phyloP scores from a whole-genome alignment of 2,329 filamentous ascomycete genomes.

The Septoria linicola region DNA sequence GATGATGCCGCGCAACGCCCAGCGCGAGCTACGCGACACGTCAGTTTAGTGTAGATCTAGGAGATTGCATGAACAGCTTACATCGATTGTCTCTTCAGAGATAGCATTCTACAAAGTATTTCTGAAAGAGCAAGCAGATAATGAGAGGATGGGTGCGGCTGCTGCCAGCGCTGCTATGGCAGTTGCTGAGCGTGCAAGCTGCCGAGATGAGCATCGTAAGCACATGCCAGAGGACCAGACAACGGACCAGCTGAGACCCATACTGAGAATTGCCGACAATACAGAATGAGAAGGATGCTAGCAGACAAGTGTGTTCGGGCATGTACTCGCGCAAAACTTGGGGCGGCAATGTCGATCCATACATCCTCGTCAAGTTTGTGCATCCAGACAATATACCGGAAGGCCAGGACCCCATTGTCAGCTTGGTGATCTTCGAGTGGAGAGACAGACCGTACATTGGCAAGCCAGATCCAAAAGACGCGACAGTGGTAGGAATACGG shows the following conservation, averaged over 20 bases:
- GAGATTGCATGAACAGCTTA: no score
- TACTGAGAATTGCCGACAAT: conserved; percentile 15
- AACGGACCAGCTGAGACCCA: background rate
- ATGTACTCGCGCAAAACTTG: conserved; percentile 92
- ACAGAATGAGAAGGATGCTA: conserved; percentile 72
- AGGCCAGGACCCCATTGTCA: conserved; percentile 71
- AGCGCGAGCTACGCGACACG: background rate
- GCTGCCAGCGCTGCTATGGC: conserved; percentile 32
- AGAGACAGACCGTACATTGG: conserved; percentile 78
- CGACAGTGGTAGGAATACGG: conserved; percentile 5
- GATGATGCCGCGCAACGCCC: no score
- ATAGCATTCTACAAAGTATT: background rate
- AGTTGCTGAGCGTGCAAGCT: conserved; percentile 30
- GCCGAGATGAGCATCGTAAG: conserved; percentile 38
- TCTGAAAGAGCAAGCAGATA: conserved; percentile 15
- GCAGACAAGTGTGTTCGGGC: conserved; percentile 80
- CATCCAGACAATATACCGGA: conserved; percentile 55
- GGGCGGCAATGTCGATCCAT: conserved; percentile 85
- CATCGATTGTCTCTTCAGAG: background rate
- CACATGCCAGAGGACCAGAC: conserved; percentile 1
- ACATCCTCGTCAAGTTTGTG: conserved; percentile 80
- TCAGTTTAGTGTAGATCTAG: background rate
- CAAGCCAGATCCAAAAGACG: conserved; percentile 54
- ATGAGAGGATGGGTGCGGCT: conserved; percentile 36
- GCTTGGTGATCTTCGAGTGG: conserved; percentile 93